Evolutionary conservation across 768 basidiomycete species (phyloP).

Genomic region (Tylopilus subfusipes): DNA sequence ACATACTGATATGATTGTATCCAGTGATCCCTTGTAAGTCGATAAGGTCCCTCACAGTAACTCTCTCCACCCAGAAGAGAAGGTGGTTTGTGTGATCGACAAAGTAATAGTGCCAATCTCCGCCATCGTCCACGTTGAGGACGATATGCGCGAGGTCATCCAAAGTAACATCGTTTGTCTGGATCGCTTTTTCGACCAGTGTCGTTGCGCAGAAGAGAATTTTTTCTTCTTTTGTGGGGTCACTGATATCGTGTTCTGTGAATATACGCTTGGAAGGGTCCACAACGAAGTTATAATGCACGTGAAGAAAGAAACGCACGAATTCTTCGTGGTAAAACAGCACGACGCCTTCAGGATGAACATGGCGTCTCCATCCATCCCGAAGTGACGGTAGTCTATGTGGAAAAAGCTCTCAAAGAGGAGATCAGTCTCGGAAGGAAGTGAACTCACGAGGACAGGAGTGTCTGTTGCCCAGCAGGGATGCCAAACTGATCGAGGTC

Average conservation of each 20-base stretch:
- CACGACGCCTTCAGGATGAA: constrained; percentile 14
- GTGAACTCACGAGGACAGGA: constrained; percentile 8
- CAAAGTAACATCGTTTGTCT: background rate
- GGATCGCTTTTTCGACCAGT: constrained; percentile 7
- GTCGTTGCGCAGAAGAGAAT: constrained; percentile 1
- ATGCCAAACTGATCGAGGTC: background rate
- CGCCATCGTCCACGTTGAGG: constrained; percentile 2
- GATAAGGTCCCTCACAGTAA: background rate
- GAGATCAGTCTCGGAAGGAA: background rate
- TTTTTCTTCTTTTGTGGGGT: background rate
- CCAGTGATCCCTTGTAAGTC: constrained; percentile 6
- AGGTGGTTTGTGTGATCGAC: constrained; percentile 16
- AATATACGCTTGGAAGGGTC: constrained; percentile 11
- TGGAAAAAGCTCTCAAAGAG: background rate
- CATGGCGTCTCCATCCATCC: constrained; percentile 6
- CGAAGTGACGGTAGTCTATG: background rate
- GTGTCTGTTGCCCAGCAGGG: constrained; percentile 4
- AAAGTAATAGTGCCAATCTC: constrained; percentile 14
- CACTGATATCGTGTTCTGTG: constrained; percentile 10
- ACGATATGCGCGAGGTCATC: constrained; percentile 13
- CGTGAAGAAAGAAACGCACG: background rate
- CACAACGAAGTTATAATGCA: background rate
- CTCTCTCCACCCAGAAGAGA: constrained; percentile 14
- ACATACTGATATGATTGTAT: constrained; percentile 14
- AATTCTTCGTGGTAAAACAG: constrained; percentile 15